Evolutionary conservation across 2,329 filamentous ascomycete species (phyloP).

Genomic region (Penicillium sp.): DNA sequence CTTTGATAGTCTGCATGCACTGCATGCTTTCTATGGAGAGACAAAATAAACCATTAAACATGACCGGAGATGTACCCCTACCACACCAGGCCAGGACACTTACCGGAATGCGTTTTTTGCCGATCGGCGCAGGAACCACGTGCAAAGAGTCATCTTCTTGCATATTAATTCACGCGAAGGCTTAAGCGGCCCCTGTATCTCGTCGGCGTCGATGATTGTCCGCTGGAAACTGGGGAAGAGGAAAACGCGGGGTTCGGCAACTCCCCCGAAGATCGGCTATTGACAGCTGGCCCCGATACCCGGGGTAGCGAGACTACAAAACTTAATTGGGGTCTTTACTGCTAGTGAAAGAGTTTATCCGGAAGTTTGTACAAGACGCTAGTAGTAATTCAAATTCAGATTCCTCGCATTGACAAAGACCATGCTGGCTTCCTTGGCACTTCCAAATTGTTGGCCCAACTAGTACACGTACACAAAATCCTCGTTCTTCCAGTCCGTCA

Average conservation of each 20-base stretch:
- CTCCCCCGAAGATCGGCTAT: slow-evolving; percentile 16
- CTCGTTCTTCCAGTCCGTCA: slow-evolving; percentile 65
- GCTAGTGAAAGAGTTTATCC: no score
- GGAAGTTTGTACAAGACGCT: no score
- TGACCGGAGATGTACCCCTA: background rate
- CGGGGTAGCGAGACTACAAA: background rate
- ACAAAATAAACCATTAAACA: background rate
- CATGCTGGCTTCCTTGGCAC: background rate
- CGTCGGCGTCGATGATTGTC: background rate
- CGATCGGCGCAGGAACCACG: slow-evolving; percentile 25
- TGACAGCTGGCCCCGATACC: background rate
- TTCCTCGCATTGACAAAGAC: background rate
- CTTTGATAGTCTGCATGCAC: slow-evolving; percentile 44
- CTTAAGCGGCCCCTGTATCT: background rate
- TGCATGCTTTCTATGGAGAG: slow-evolving; percentile 39
- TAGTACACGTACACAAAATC: slow-evolving; percentile 66
- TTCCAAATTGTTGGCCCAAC: background rate
- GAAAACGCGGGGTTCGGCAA: slow-evolving; percentile 27
- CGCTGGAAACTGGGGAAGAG: slow-evolving; percentile 9
- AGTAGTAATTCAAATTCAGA: background rate
- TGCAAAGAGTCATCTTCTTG: slow-evolving; percentile 26
- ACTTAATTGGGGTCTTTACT: background rate
- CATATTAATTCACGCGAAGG: slow-evolving; percentile 13
- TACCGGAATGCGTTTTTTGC: slow-evolving; percentile 45
- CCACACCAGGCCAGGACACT: slow-evolving; percentile 1